Percentiles rank a stretch among this genome's conserved stretches.
These are phyloP conservation scores for Sequoia sempervirens DNA, from an alignment of 75 land plant genomes.

Conservation along the genomic window DNA sequence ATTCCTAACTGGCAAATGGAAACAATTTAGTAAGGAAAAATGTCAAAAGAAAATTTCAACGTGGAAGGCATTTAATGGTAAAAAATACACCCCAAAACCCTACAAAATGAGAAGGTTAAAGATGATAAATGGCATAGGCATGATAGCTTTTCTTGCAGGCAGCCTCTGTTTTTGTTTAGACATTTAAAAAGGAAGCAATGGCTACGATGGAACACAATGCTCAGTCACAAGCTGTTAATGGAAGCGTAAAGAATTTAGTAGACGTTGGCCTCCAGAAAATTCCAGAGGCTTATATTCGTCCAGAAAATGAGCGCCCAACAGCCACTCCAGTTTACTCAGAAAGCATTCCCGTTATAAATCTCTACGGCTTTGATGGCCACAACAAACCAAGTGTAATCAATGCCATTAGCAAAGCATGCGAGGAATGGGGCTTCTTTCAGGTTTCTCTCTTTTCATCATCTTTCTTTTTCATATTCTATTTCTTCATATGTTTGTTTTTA, in stretches of 20 bases:
- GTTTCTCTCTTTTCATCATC: background rate
- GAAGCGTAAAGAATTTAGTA: background rate
- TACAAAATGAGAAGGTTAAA: too few relatives aligned
- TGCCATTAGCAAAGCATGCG: background rate
- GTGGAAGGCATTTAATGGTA: too few relatives aligned
- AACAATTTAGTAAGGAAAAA: too few relatives aligned
- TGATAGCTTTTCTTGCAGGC: background rate
- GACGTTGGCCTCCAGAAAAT: background rate
- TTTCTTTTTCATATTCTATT: background rate
- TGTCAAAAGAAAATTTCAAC: too few relatives aligned
- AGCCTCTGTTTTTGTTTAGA: background rate
- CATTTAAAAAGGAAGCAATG: background rate
- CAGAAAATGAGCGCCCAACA: background rate
- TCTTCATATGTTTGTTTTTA: too few relatives aligned
- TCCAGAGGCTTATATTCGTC: background rate
- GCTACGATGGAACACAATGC: background rate
- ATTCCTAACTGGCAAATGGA: too few relatives aligned
- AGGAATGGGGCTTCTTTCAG: background rate
- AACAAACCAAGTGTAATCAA: slow-evolving; percentile 10
- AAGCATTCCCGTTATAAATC: slow-evolving; percentile 47
- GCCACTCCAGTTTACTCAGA: background rate
- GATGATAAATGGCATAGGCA: too few relatives aligned
- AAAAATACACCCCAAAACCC: too few relatives aligned
- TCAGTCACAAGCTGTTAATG: background rate
- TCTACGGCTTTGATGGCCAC: slow-evolving; percentile 35